Conservation (phyloP, 208 protist genomes). For the Chromosphaera perkinsii region DNA sequence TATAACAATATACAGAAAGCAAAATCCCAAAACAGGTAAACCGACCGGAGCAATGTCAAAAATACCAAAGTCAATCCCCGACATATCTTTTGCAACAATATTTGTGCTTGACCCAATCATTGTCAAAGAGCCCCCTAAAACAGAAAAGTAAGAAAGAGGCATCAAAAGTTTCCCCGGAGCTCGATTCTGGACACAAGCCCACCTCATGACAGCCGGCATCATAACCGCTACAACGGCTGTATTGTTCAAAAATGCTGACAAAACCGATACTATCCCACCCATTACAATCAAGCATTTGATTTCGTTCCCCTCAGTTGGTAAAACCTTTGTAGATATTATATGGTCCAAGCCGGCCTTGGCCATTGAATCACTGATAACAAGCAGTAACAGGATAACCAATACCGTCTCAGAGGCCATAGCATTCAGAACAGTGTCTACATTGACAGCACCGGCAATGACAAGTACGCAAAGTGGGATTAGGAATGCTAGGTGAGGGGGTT, state of each 20-base stretch:
- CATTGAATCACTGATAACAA: background rate
- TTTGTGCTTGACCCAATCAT: slow-evolving; percentile 22
- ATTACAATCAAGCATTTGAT: background rate
- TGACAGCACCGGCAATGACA: background rate
- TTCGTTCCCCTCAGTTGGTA: background rate
- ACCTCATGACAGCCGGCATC: slow-evolving; percentile 2
- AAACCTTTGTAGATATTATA: background rate
- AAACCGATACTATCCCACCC: background rate
- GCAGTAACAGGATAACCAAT: slow-evolving; percentile 2
- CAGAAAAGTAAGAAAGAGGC: background rate
- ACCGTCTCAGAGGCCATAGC: background rate
- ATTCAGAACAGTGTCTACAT: background rate
- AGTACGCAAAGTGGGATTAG: background rate
- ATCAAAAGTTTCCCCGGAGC: slow-evolving; percentile 5
- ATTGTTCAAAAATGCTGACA: slow-evolving; percentile 12
- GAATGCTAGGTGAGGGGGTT: slow-evolving; percentile 2
- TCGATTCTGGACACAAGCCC: slow-evolving; percentile 3
- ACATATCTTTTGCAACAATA: background rate
- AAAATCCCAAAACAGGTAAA: background rate
- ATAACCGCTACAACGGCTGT: slow-evolving; percentile 11
- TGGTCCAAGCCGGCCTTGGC: slow-evolving; percentile 2
- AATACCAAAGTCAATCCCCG: background rate
- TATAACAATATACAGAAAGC: background rate
- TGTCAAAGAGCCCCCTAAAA: slow-evolving; percentile 3
- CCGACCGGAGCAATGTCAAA: slow-evolving; percentile 11